Evolutionary conservation across 495 filamentous ascomycete species (phyloP).

Genomic region (Clavariopsis aquatica): DNA sequence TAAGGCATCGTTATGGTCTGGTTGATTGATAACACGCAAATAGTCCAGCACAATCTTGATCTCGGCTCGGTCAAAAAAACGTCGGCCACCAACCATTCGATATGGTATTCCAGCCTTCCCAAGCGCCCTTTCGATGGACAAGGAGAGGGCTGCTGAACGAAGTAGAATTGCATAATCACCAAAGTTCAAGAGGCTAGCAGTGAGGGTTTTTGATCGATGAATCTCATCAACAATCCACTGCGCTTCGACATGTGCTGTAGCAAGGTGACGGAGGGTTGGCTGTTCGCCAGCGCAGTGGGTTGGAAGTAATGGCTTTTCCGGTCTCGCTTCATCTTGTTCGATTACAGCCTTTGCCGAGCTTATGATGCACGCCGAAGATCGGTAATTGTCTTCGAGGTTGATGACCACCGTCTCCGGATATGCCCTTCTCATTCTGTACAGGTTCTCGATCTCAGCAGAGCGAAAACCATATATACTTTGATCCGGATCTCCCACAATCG

Average conservation of each 20-base stretch:
- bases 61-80: conserved; percentile 91
- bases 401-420: conserved; percentile 79
- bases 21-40: conserved; percentile 79
- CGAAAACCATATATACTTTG: conserved; percentile 98
- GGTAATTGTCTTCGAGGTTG: conserved; percentile 92
- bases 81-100: conserved; percentile 87
- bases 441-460: conserved; percentile 92
- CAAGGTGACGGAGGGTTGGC: conserved; percentile 80
- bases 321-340: conserved; percentile 81
- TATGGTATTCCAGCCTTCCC: conserved; percentile 88
- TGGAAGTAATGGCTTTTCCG: conserved; percentile 73
- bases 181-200: conserved; percentile 67
- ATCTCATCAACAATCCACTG: conserved; percentile 90
- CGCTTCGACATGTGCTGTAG: conserved; percentile 72
- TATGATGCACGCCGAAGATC: conserved; percentile 89
- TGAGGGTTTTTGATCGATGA: conserved; percentile 67
- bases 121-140: conserved; percentile 79
- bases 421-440: conserved; percentile 71
- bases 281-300: conserved; percentile 79
- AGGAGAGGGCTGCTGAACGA: conserved; percentile 78
- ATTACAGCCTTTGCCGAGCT: conserved; percentile 81
- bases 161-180: conserved; percentile 86
- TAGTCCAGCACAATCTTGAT: conserved; percentile 91
- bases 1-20: conserved; percentile 84
- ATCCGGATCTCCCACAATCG: conserved; percentile 95